These are phyloP conservation scores for Fusarium albosuccineum DNA, from an alignment of 2,329 filamentous ascomycete species.

Conservation along the genomic window DNA sequence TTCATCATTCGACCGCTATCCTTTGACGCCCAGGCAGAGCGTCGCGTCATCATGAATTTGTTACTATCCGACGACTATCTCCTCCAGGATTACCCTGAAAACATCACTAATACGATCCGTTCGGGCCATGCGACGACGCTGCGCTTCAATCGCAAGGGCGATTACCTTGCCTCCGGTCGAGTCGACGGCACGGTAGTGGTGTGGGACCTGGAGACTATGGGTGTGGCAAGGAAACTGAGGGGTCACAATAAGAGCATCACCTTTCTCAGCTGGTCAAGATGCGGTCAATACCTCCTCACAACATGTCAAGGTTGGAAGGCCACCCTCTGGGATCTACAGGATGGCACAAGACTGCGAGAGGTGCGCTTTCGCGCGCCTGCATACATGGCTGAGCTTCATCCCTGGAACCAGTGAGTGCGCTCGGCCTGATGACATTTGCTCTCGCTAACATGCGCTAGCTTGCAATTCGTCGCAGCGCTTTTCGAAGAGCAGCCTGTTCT, in stretches of 20 bases:
- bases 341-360: conserved; percentile 78
- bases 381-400: conserved; percentile 96
- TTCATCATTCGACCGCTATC: conserved; percentile 15
- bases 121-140: conserved; percentile 74
- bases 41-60: conserved; percentile 64
- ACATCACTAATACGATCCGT: conserved; percentile 88
- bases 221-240: conserved; percentile 91
- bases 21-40: conserved; percentile 1
- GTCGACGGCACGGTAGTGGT: conserved; percentile 95
- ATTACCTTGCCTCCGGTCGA: conserved; percentile 93
- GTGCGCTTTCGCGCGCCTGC: conserved; percentile 93
- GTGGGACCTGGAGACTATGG: conserved; percentile 98
- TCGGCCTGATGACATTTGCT: neutral
- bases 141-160: conserved; percentile 94
- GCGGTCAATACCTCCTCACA: conserved; percentile 90
- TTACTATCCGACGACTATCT: conserved; percentile 73
- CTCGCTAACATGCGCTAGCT: conserved; percentile 55
- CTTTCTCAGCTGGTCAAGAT: conserved; percentile 93
- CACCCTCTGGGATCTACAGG: conserved; percentile 90
- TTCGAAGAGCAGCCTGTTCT: conserved; percentile 94
- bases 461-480: conserved; percentile 89
- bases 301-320: conserved; percentile 97
- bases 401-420: conserved; percentile 79
- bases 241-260: conserved; percentile 96
- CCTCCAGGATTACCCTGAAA: conserved; percentile 87